A percentile compares a stretch with the other conserved stretches of the same genome.
phyloP scores from a whole-genome alignment of 2,329 filamentous ascomycete species.

The Curvularia verruculosa region DNA sequence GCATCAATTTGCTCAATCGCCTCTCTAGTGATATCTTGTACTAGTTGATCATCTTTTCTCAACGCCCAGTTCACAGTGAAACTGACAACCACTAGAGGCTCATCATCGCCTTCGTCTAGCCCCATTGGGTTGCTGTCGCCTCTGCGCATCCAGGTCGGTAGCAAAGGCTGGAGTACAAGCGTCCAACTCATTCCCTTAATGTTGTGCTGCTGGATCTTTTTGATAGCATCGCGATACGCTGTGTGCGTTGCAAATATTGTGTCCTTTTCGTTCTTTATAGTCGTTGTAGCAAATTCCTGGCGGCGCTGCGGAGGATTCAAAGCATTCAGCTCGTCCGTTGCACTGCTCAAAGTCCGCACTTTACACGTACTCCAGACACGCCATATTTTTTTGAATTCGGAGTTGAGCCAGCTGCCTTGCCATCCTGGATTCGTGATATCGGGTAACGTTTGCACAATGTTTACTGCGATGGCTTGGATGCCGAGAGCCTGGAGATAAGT shows the following conservation, averaged over 20 bases:
- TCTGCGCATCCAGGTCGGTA: conserved; percentile 23
- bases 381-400: conserved; percentile 38
- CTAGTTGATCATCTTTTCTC: conserved; percentile 34
- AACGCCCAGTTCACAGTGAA: conserved; percentile 47
- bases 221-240: conserved; percentile 37
- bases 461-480: conserved; percentile 53
- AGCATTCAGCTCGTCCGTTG: conserved; percentile 43
- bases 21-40: conserved; percentile 30
- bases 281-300: conserved; percentile 47
- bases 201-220: conserved; percentile 24
- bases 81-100: conserved; percentile 41
- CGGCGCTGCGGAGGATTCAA: conserved; percentile 20
- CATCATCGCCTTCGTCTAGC: conserved; percentile 15
- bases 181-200: conserved; percentile 44
- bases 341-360: conserved; percentile 38
- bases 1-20: conserved; percentile 44
- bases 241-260: conserved; percentile 38
- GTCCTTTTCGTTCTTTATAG: conserved; percentile 43
- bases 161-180: conserved; percentile 31
- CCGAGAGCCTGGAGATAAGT: conserved; percentile 66
- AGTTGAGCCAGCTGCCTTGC: conserved; percentile 43
- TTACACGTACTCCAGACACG: conserved; percentile 47
- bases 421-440: conserved; percentile 30
- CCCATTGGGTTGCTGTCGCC: conserved; percentile 24
- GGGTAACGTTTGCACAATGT: conserved; percentile 52